A percentile compares a stretch with the other conserved stretches of the same genome.
These are phyloP conservation scores for Hyaloscypha hepaticicola DNA, from an alignment of 495 filamentous ascomycete species.

Conservation along the genomic window DNA sequence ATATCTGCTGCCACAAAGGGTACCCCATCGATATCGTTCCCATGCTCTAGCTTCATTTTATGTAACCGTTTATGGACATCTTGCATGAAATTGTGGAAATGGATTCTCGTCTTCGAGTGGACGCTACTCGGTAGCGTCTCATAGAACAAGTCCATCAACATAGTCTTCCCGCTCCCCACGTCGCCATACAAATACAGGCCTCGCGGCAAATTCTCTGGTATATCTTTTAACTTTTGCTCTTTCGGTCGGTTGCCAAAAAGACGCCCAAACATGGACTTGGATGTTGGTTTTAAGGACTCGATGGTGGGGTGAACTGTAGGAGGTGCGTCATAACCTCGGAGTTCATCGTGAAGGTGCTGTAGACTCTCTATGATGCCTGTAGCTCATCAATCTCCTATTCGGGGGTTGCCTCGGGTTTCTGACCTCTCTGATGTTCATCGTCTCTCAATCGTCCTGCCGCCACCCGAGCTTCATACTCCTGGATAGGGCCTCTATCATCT, in stretches of 20 bases:
- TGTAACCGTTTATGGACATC: constrained; percentile 93
- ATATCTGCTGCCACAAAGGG: constrained; percentile 93
- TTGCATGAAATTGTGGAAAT: constrained; percentile 99
- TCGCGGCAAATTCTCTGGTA: constrained; percentile 74
- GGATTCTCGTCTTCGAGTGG: constrained; percentile 84
- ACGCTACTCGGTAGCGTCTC: constrained; percentile 85
- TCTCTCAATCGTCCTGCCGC: constrained; percentile 68
- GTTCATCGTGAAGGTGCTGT: constrained; percentile 84
- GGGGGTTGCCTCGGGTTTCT: constrained; percentile 21
- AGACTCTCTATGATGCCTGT: constrained; percentile 82
- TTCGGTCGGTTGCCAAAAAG: constrained; percentile 58
- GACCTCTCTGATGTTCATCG: constrained; percentile 89
- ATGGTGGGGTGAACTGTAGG: constrained; percentile 73
- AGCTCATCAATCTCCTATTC: constrained; percentile 15
- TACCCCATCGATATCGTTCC: constrained; percentile 86
- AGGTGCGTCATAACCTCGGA: constrained; percentile 70
- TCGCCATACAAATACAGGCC: constrained; percentile 96
- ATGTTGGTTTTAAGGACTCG: constrained; percentile 59
- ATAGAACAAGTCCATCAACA: constrained; percentile 99
- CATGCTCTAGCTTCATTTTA: constrained; percentile 82
- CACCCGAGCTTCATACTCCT: constrained; percentile 85
- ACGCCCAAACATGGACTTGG: constrained; percentile 66
- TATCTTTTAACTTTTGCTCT: constrained; percentile 43
- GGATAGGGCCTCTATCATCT: constrained; percentile 61
- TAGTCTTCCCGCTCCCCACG: constrained; percentile 97